Evolutionary conservation across 2,329 filamentous ascomycete genomes (phyloP).

Genomic region (Sporothrix euskadiensis): DNA sequence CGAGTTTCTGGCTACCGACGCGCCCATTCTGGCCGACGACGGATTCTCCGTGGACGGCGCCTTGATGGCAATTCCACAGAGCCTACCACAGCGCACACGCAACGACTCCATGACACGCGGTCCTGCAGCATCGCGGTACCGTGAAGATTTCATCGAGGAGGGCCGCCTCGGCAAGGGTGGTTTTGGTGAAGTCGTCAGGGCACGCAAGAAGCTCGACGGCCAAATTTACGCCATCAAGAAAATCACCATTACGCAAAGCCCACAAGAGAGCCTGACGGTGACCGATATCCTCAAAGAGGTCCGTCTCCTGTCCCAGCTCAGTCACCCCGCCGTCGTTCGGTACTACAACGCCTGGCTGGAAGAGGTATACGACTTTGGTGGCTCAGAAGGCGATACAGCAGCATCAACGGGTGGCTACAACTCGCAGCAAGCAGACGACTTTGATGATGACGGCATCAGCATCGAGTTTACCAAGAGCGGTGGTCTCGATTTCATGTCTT

Average conservation of each 20-base stretch:
- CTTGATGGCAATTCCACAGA: conserved; percentile 46
- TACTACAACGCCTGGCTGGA: conserved; percentile 98
- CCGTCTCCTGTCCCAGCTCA: conserved; percentile 84
- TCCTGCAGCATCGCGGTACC: conserved; percentile 69
- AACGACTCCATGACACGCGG: conserved; percentile 62
- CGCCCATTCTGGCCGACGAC: conserved; percentile 57
- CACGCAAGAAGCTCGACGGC: conserved; percentile 88
- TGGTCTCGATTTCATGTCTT: conserved; percentile 91
- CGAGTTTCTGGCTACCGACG: conserved; percentile 66
- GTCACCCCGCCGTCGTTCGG: conserved; percentile 81
- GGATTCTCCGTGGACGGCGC: conserved; percentile 45
- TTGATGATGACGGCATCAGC: conserved; percentile 40
- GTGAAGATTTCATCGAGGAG: conserved; percentile 86
- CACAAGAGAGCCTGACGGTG: conserved; percentile 75
- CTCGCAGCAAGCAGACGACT: conserved; percentile 29
- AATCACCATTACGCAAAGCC: conserved; percentile 83
- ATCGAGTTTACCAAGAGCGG: conserved; percentile 69
- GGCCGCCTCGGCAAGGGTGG: conserved; percentile 88
- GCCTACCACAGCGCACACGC: conserved; percentile 51
- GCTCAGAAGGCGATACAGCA: conserved; percentile 61
- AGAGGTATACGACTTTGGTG: conserved; percentile 57
- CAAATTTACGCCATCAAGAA: conserved; percentile 97
- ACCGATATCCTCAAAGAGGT: conserved; percentile 85
- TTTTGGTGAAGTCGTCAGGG: conserved; percentile 95
- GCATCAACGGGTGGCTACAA: conserved; percentile 47